A percentile compares a stretch with the other conserved stretches of the same genome.
These are phyloP conservation scores for Diacronema lutheri DNA, from an alignment of 78 protist genomes.

Conservation along the genomic window DNA sequence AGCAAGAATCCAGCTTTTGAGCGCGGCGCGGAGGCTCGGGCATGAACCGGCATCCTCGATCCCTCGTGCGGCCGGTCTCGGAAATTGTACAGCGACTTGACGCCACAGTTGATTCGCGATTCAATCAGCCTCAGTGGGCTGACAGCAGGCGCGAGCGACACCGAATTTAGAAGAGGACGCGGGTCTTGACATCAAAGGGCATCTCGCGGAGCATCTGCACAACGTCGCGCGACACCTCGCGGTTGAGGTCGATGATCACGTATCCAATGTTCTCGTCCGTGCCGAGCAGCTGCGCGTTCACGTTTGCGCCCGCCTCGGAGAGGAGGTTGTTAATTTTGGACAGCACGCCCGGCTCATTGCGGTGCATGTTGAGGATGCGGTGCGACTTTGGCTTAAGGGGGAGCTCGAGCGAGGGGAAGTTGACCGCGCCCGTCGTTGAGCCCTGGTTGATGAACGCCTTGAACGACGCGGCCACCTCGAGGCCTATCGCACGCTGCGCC, in stretches of 20 bases:
- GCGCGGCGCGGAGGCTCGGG: too few species aligned
- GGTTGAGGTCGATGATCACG: conserved; percentile 68
- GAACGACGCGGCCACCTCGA: conserved; percentile 73
- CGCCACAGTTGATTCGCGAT: too few species aligned
- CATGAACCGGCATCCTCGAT: too few species aligned
- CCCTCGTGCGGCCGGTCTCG: too few species aligned
- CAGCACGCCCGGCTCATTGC: conserved; percentile 87
- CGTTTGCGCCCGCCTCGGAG: conserved; percentile 36
- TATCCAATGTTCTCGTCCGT: conserved; percentile 67
- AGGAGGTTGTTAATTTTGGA: conserved; percentile 19
- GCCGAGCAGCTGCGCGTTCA: conserved; percentile 54
- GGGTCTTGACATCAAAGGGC: too few species aligned
- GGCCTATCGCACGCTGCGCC: conserved; percentile 91
- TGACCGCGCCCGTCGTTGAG: conserved; percentile 73
- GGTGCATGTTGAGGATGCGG: conserved; percentile 78
- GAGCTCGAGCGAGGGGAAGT: conserved; percentile 79
- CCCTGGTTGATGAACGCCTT: conserved; percentile 68
- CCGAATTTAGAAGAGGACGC: too few species aligned
- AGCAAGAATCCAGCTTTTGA: too few species aligned
- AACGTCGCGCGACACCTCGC: background rate
- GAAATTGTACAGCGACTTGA: too few species aligned
- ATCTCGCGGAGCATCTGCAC: too few species aligned
- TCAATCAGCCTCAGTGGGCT: too few species aligned
- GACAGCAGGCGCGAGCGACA: too few species aligned
- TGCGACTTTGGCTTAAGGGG: conserved; percentile 45